phyloP scores from a whole-genome alignment of 352 stramenopile species.

The Plasmopara viticola region DNA sequence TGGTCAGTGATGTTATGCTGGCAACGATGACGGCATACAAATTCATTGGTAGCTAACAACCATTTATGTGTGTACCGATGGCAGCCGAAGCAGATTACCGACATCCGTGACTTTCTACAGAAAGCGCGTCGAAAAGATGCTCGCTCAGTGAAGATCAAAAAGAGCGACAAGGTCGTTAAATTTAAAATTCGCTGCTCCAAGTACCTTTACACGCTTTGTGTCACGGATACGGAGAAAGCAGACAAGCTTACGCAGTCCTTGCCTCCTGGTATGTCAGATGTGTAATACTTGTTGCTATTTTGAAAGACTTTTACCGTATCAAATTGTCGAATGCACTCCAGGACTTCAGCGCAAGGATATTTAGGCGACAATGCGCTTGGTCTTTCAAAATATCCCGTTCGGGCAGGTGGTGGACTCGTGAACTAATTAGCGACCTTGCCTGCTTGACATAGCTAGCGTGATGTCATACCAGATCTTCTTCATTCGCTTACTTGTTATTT shows the following conservation, averaged over 20 bases:
- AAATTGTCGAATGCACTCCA: conserved; percentile 12
- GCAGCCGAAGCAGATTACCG: conserved; percentile 98
- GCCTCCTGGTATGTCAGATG: conserved; percentile 82
- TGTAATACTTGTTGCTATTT: background rate
- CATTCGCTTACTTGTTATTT: too few relatives aligned
- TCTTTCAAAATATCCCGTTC: background rate
- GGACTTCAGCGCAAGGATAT: conserved; percentile 90
- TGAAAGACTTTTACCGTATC: too few relatives aligned
- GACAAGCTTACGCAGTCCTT: conserved; percentile 99
- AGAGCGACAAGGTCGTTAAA: conserved; percentile 96
- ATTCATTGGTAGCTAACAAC: conserved; percentile 4
- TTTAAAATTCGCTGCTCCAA: conserved; percentile 99
- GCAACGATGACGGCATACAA: background rate
- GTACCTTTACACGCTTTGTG: conserved; percentile 98
- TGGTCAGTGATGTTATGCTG: conserved; percentile 32
- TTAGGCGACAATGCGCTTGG: conserved; percentile 61
- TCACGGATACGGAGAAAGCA: conserved; percentile 98
- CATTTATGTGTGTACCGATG: background rate
- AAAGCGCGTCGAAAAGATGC: conserved; percentile 97
- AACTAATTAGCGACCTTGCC: too few relatives aligned
- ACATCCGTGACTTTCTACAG: conserved; percentile 99
- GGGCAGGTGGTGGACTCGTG: too few relatives aligned
- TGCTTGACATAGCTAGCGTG: too few relatives aligned
- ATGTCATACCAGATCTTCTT: too few relatives aligned
- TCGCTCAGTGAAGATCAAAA: conserved; percentile 99